Evolutionary conservation across 306 rosid species (phyloP), one percentile per base, ranked within the genome.

Genomic region (Vigna angularis): DNA sequence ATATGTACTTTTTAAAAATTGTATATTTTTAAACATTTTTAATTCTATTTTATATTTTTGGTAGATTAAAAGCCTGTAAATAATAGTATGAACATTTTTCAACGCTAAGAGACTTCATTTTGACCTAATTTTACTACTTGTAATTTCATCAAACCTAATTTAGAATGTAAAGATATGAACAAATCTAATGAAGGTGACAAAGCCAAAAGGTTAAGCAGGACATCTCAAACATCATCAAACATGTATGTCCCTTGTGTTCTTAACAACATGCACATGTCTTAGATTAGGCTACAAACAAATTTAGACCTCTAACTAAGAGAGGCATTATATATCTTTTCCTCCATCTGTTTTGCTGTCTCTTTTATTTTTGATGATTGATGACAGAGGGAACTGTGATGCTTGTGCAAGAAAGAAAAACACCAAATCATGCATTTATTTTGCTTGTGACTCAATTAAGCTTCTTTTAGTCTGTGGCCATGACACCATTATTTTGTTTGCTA

Each of bases 141-240:
- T 56, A 22, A 22, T 56, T 56, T 8, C 7, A 20, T 12, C 8
- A 11, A 22, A 55, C 7, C 61, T 6, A 20, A 20, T 55, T 55
- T 20, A 20, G 61, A 8, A 20, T 9, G 32, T 55, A 9, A 22
- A 55, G 15, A 55, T 2, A 5, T 20, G 15, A 55, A 9, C 32
- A 20, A 56, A 55, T 55, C 15, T 22, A 56, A 6, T 18, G 0
- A 18, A 59, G 0, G 7, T 4, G 44, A 14, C 10, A 61, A 5
- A 59, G 79, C 74, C 42, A 44, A 34, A 76, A 70, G 7, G 55
- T 72, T 52, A 76, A 47, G 79, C 50, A 77, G 79, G 82, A 76
- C 72, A 44, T 71, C 69, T 42, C 17, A 45, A 40, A 49, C 45
- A 64, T 17, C 61, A 55, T 45, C 45, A 44, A 51, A 26, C 32